Evolutionary conservation across 2,329 filamentous ascomycete species (phyloP).

Genomic region (Ceratocystis alfenasii): DNA sequence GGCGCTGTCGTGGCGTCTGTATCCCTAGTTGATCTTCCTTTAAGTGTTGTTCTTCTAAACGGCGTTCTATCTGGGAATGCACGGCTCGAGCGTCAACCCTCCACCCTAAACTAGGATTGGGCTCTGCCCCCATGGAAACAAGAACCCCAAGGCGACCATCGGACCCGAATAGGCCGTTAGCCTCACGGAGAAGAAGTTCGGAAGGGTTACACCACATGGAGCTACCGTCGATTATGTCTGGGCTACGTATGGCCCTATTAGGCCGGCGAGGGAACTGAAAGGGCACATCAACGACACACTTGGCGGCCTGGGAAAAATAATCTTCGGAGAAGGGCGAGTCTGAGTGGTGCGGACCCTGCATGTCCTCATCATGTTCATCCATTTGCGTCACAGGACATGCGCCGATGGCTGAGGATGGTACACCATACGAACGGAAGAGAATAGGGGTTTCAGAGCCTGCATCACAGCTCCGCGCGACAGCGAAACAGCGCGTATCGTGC

Average conservation of each 20-base stretch:
- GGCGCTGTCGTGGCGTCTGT: background rate
- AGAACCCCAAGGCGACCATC: background rate
- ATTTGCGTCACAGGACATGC: background rate
- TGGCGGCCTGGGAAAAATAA: slow-evolving; percentile 3
- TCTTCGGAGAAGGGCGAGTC: slow-evolving; percentile 1
- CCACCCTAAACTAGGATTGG: background rate
- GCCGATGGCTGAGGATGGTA: background rate
- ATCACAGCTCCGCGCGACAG: background rate
- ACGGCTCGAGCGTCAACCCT: background rate
- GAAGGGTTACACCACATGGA: background rate
- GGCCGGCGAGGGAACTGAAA: background rate
- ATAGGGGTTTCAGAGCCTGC: background rate
- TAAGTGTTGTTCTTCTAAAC: background rate
- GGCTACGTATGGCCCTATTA: background rate
- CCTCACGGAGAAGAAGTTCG: background rate
- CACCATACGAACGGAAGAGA: background rate
- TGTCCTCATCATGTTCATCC: background rate
- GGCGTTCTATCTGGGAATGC: background rate
- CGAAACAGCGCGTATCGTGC: background rate
- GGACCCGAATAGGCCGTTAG: background rate
- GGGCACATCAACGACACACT: background rate
- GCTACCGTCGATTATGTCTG: background rate
- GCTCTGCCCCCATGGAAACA: slow-evolving; percentile 4
- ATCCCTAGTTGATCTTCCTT: background rate
- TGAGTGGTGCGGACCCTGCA: background rate